A percentile compares a stretch with the other conserved stretches of the same genome.
Conservation (phyloP, 345 rosid species). For the Arabidopsis suecica region DNA sequence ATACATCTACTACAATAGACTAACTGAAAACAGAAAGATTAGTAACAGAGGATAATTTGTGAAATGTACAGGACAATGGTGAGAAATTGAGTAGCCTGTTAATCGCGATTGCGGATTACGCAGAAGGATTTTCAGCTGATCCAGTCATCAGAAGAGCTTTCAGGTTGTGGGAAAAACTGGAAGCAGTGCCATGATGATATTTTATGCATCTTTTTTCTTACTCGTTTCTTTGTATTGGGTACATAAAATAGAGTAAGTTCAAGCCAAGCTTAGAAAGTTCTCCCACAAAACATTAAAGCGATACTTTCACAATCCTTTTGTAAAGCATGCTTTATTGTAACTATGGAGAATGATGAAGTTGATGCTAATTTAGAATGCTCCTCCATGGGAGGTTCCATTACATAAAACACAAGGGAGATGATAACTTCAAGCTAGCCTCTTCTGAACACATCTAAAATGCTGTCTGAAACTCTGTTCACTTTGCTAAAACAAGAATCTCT, state of each 20-base stretch:
- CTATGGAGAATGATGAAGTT: conserved; percentile 3
- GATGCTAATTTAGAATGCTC: background rate
- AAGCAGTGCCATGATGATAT: conserved; percentile 16
- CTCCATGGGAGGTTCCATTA: too few species aligned
- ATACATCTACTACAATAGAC: background rate
- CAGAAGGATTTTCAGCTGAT: conserved; percentile 94
- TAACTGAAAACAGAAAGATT: background rate
- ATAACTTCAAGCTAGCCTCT: too few species aligned
- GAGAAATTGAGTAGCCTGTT: conserved; percentile 81
- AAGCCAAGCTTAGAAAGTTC: background rate
- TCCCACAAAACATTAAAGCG: too few species aligned
- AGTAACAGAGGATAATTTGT: conserved; percentile 19
- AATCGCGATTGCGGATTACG: conserved; percentile 74
- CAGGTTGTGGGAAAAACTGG: conserved; percentile 75
- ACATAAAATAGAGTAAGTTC: conserved; percentile 27
- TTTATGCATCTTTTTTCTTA: background rate
- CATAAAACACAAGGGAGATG: too few species aligned
- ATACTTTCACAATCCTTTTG: conserved; percentile 15
- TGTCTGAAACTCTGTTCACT: too few species aligned
- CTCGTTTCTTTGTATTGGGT: conserved; percentile 13
- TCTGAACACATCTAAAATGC: too few species aligned
- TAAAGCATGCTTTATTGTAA: conserved; percentile 15
- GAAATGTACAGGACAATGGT: conserved; percentile 71
- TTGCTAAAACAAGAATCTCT: too few species aligned
- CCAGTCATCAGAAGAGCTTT: conserved; percentile 68